Evolutionary conservation across 2,329 filamentous ascomycete species (phyloP), one percentile per base, ranked within the genome.

Genomic region (Metarhizium rileyi): DNA sequence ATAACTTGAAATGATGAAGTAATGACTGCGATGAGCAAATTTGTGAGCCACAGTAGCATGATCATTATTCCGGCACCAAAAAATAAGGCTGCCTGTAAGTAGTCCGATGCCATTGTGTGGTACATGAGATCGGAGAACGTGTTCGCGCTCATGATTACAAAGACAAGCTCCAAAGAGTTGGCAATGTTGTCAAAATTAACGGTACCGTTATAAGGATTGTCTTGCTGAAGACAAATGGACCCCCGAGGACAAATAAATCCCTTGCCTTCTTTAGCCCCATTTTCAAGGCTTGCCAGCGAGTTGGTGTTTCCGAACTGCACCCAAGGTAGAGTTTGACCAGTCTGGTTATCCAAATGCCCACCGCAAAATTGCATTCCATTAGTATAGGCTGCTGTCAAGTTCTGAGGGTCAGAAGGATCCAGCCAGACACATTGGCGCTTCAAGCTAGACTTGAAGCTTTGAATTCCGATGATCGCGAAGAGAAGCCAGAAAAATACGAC

Each of bases 1-100:
- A 98, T 98, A 56, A 98, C 87, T 64, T 98, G 93, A 62, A 98
- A 98, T 1, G 91, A 96, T 5, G 93, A 95, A 0, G 93, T 98
- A 63, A 98, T 98, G 60, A 98, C 93, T 3, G 93, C 93, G 61
- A 98, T 95, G 44, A 86, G 68, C 69, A 98, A 79, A 65, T 96
- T 97, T 55, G 94, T 90, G 60, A 98, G 79, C 93, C 93, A 98
- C 46, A 98, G 76, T 72, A 89, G 93, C 75, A 98, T 80, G 55
- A 98, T 88, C 60, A 98, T 83, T 63, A 95, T 91, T 23, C 78
- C 79, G 12, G 76, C 79, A 25, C 75, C 81, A 50, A 84, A 84
- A 61, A 83, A 98, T 3, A 97, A 71, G 1, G 90, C 88, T 4
- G 90, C 83, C 16, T 87, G 79, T 6, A 95, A 77, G 60, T 95